These are phyloP conservation scores for Thraustotheca clavata DNA, from an alignment of 352 stramenopile species.

Conservation along the genomic window DNA sequence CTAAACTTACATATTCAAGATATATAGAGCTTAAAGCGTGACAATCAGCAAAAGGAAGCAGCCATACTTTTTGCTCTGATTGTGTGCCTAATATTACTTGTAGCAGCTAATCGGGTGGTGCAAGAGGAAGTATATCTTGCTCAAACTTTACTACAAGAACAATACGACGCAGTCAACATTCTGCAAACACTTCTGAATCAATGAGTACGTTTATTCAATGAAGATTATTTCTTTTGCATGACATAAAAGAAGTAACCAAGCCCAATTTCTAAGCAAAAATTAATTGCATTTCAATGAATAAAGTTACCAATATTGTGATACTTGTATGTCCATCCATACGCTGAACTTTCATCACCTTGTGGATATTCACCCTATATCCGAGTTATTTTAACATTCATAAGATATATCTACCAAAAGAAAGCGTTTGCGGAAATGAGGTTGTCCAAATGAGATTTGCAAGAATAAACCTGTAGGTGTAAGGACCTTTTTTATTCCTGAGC, in stretches of 20 bases:
- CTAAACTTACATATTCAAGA: too few relatives aligned
- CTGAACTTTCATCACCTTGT: conserved; percentile 25
- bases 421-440: conserved; percentile 73
- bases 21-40: neutral
- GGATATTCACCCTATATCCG: conserved; percentile 28
- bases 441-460: conserved; percentile 71
- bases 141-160: neutral
- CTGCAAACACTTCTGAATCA: neutral
- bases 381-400: neutral
- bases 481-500: conserved; percentile 34
- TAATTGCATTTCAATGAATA: conserved; percentile 4
- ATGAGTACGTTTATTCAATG: neutral
- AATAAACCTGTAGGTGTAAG: conserved; percentile 40
- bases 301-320: conserved; percentile 45
- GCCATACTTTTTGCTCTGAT: neutral
- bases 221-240: conserved; percentile 30
- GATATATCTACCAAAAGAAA: conserved; percentile 31
- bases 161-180: neutral
- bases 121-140: neutral
- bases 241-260: conserved; percentile 60
- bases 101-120: neutral
- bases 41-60: conserved; percentile 11
- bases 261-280: conserved; percentile 30
- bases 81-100: neutral
- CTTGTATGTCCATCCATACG: conserved; percentile 40